Conservation (phyloP, 352 stramenopile genomes). For the Phytophthora rubi region DNA sequence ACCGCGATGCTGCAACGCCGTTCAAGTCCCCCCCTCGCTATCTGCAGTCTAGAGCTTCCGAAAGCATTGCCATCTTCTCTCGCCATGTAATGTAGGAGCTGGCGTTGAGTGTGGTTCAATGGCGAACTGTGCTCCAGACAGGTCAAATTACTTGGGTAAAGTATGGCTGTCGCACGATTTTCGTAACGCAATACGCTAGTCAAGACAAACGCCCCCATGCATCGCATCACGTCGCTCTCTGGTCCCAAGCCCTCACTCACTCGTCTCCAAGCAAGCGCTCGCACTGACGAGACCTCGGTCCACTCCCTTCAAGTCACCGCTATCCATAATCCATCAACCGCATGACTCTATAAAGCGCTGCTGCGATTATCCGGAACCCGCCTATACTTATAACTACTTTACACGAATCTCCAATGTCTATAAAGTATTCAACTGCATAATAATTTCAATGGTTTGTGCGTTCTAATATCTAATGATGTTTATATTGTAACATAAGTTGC, state of each 20-base stretch:
- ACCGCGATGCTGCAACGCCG: slow-evolving; percentile 22
- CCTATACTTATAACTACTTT: background rate
- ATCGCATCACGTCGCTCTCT: background rate
- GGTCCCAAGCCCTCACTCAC: background rate
- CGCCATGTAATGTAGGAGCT: background rate
- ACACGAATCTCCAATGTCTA: no score
- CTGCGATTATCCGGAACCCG: background rate
- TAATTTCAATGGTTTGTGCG: background rate
- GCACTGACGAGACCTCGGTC: slow-evolving; percentile 25
- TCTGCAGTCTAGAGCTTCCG: no score
- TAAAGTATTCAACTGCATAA: no score
- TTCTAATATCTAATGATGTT: background rate
- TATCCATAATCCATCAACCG: slow-evolving; percentile 11
- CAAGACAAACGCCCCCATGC: slow-evolving; percentile 7
- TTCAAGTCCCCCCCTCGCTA: slow-evolving; percentile 1
- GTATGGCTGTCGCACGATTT: background rate
- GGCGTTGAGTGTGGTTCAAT: background rate
- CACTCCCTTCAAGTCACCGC: slow-evolving; percentile 22
- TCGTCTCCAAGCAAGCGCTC: slow-evolving; percentile 1
- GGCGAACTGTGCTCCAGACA: background rate
- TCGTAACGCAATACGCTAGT: background rate
- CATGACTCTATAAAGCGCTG: background rate
- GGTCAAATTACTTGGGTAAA: no score
- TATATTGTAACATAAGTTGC: background rate
- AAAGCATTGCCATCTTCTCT: background rate